Evolutionary conservation across 768 basidiomycete species (phyloP).

Genomic region (Porphyrellus cyaneotinctus): DNA sequence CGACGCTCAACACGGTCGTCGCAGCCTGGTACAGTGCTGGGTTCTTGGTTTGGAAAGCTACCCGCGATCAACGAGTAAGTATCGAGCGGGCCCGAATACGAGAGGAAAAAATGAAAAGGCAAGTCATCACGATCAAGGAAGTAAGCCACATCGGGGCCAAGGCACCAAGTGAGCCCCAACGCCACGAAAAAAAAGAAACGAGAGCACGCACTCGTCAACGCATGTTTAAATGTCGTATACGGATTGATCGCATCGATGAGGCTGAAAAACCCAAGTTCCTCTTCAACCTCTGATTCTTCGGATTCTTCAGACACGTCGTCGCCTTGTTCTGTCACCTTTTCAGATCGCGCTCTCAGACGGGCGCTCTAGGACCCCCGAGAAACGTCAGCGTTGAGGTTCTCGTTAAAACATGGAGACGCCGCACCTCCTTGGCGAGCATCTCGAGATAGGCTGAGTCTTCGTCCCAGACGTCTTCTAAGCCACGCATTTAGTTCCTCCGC

Average conservation of each 20-base stretch:
- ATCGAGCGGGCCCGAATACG: not conserved
- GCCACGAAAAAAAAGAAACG: too few relatives aligned
- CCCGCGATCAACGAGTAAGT: not conserved
- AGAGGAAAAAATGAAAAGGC: not conserved
- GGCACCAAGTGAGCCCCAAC: too few relatives aligned
- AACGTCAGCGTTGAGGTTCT: not conserved
- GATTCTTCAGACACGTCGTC: constrained; percentile 39
- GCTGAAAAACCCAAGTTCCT: constrained; percentile 84
- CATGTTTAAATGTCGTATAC: constrained; percentile 73
- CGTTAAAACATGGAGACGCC: not conserved
- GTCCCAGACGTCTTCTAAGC: constrained; percentile 82
- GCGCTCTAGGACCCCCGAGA: constrained; percentile 50
- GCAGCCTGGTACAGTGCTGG: constrained; percentile 60
- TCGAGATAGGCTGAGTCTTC: constrained; percentile 87
- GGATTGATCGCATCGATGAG: constrained; percentile 77
- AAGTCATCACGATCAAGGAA: too few relatives aligned
- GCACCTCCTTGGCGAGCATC: constrained; percentile 77
- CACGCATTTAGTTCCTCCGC: not conserved
- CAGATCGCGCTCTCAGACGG: constrained; percentile 63
- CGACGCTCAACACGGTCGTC: constrained; percentile 66
- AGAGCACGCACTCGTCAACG: constrained; percentile 55
- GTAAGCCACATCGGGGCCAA: too few relatives aligned
- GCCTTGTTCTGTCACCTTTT: constrained; percentile 30
- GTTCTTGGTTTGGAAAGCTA: constrained; percentile 72
- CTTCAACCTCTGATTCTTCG: constrained; percentile 62